Evolutionary conservation across 495 filamentous ascomycete genomes (phyloP).

Genomic region (Arthonia radiata): DNA sequence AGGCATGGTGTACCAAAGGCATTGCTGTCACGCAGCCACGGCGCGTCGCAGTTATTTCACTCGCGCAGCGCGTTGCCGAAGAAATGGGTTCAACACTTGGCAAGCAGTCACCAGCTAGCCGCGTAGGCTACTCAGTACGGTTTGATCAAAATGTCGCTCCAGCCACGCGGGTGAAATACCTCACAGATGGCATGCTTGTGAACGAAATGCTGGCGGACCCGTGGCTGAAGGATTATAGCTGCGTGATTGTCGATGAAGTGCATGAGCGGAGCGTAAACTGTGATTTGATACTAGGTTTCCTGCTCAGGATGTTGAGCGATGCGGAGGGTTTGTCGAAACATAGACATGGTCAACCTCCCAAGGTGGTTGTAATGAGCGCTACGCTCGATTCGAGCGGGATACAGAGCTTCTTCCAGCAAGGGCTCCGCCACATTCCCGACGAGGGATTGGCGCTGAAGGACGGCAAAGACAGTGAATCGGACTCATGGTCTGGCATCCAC

Average conservation of each 20-base stretch:
- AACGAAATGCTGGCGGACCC: conserved; percentile 86
- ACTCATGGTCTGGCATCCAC: conserved; percentile 9
- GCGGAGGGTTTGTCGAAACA: conserved; percentile 13
- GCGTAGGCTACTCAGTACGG: conserved; percentile 80
- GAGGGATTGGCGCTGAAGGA: conserved; percentile 1
- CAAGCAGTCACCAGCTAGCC: conserved; percentile 33
- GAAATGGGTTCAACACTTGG: conserved; percentile 73
- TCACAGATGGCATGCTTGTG: conserved; percentile 92
- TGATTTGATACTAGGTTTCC: conserved; percentile 68
- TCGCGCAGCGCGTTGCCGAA: conserved; percentile 67
- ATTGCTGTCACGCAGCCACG: conserved; percentile 92
- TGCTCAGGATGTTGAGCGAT: conserved; percentile 38
- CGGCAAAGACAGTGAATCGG: conserved; percentile 3
- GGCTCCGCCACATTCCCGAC: background rate
- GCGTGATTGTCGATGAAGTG: conserved; percentile 83
- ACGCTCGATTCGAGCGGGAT: conserved; percentile 70
- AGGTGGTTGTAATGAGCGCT: conserved; percentile 90
- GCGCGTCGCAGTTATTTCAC: conserved; percentile 78
- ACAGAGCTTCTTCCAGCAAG: conserved; percentile 39
- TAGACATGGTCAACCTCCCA: conserved; percentile 47
- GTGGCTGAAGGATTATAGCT: conserved; percentile 58
- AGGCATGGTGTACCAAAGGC: conserved; percentile 49
- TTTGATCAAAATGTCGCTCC: conserved; percentile 69
- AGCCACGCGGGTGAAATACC: conserved; percentile 50
- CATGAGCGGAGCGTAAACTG: conserved; percentile 96